Conservation (phyloP, 371 early-diverging fungal species). For the Mortierella sp. region DNA sequence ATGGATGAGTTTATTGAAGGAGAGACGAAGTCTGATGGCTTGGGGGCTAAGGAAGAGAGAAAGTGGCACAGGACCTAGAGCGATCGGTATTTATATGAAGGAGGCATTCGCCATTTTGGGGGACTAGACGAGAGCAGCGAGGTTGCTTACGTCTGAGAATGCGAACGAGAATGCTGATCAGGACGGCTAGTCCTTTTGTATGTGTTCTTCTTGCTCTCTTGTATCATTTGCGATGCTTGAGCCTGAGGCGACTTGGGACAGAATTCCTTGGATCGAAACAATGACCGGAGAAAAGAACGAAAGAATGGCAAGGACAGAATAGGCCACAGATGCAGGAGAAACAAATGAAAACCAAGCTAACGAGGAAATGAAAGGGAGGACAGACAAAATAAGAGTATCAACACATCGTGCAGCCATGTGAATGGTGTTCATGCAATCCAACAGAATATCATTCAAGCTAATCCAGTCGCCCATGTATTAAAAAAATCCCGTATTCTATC, state of each 20-base stretch:
- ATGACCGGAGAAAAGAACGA: background rate
- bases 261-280: too few species aligned
- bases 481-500: too few species aligned
- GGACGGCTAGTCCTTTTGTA: too few species aligned
- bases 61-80: background rate
- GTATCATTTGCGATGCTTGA: too few species aligned
- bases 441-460: too few species aligned
- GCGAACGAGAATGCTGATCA: too few species aligned
- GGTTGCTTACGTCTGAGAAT: background rate
- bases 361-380: background rate
- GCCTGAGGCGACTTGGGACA: too few species aligned
- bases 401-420: too few species aligned
- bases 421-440: too few species aligned
- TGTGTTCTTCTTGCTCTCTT: too few species aligned
- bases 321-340: background rate
- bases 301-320: background rate
- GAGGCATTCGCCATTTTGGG: background rate
- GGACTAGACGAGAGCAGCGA: background rate
- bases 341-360: background rate
- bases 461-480: too few species aligned
- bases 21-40: too few species aligned
- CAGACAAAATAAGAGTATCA: background rate
- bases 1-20: background rate
- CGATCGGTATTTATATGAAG: background rate
- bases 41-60: background rate